Base-by-base conservation (phyloP, 768 basidiomycete genomes). In the Leccinellum luteum region DNA sequence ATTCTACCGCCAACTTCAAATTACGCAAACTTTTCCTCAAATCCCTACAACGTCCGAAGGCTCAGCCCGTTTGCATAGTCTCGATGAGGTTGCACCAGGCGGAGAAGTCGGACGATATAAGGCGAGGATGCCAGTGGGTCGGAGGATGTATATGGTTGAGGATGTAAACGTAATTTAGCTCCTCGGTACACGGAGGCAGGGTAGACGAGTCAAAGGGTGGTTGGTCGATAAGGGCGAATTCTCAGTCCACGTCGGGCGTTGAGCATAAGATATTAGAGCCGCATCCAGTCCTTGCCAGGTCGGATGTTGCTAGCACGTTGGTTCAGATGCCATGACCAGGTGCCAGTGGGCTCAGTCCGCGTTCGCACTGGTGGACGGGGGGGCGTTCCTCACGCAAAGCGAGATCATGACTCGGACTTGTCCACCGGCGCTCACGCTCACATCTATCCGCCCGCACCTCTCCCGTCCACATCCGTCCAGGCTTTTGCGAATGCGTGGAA, bases 11-110 rank as follows among this genome's bases (percentile, higher is more conserved):
- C n/a, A n/a, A n/a, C n/a, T n/a, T n/a, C n/a, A n/a, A n/a, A n/a
- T n/a, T n/a, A n/a, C n/a, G n/a, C n/a, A n/a, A n/a, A n/a, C n/a
- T n/a, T n/a, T n/a, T n/a, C n/a, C n/a, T n/a, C n/a, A n/a, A n/a
- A n/a, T n/a, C n/a, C n/a, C n/a, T n/a, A n/a, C n/a, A n/a, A n/a
- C n/a, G n/a, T n/a, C n/a, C n/a, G n/a, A n/a, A n/a, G n/a, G n/a
- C n/a, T n/a, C n/a, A n/a, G n/a, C n/a, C n/a, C n/a, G n/a, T n/a
- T 59, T 80, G 82, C 94, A 85, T 99, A 98, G 70, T 99, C 95
- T 35, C 97, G 80, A 65, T 83, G 86, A 52, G 74, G 13, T 86
- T 87, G 74, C 89, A 94, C 4, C 97, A 86, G 8, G 95, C 89
- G 21, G 94, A 94, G 73, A 98, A 98, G 32, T 70, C 69, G 8